These are phyloP conservation scores for Pichia sp. DNA, from an alignment of 1,139 yeast species.

Conservation along the genomic window DNA sequence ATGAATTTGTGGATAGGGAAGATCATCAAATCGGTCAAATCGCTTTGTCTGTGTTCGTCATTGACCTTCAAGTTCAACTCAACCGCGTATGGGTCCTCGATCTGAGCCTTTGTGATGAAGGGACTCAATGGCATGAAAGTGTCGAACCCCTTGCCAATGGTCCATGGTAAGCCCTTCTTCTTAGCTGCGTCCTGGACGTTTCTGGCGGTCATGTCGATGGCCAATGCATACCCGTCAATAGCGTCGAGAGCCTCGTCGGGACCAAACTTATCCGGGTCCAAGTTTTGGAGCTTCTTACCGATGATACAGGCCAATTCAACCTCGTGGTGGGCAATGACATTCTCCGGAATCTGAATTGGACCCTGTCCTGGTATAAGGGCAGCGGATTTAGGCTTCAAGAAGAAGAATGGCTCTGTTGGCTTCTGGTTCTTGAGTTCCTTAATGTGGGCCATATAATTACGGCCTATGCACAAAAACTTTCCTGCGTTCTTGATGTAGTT, in stretches of 20 bases:
- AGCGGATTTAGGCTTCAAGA: slow-evolving; percentile 77
- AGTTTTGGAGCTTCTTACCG: slow-evolving; percentile 58
- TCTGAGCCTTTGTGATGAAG: slow-evolving; percentile 59
- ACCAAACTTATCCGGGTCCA: slow-evolving; percentile 53
- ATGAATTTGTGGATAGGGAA: slow-evolving; percentile 81
- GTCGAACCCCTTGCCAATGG: slow-evolving; percentile 94
- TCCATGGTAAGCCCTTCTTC: slow-evolving; percentile 93
- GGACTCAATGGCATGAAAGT: slow-evolving; percentile 83
- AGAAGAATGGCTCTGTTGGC: slow-evolving; percentile 86
- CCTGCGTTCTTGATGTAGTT: slow-evolving; percentile 62
- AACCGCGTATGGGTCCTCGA: slow-evolving; percentile 73
- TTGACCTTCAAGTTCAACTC: slow-evolving; percentile 65
- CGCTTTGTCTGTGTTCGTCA: slow-evolving; percentile 67
- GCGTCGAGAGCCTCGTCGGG: slow-evolving; percentile 67
- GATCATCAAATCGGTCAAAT: slow-evolving; percentile 78
- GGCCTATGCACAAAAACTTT: slow-evolving; percentile 89
- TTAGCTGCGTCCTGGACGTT: slow-evolving; percentile 95
- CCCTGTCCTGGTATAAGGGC: slow-evolving; percentile 61
- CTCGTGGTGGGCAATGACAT: slow-evolving; percentile 83
- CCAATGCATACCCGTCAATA: slow-evolving; percentile 80
- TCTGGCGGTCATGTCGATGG: slow-evolving; percentile 92
- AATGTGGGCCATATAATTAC: slow-evolving; percentile 94
- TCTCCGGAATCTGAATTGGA: slow-evolving; percentile 78
- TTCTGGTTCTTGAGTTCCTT: slow-evolving; percentile 76
- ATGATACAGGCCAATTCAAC: slow-evolving; percentile 83